These are phyloP conservation scores for Nidula niveotomentosa DNA, from an alignment of 1,284 basidiomycete species.

Conservation along the genomic window DNA sequence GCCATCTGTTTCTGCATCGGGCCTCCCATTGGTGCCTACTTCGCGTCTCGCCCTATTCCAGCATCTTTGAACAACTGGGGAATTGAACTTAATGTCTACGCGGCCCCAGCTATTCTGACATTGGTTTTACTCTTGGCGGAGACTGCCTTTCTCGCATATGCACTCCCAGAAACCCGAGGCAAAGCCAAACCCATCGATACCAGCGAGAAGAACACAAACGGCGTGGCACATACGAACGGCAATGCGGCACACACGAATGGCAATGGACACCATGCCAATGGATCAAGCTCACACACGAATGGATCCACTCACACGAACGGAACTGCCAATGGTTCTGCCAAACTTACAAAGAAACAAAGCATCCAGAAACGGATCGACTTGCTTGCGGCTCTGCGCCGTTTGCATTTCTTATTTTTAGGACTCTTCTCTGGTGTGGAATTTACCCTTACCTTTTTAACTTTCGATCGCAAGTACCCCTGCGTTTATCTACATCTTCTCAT, in stretches of 20 bases:
- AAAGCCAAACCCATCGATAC: constrained; percentile 24
- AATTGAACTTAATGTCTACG: constrained; percentile 80
- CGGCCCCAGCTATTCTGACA: constrained; percentile 78
- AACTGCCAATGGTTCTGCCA: constrained; percentile 8
- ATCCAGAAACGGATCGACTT: constrained; percentile 49
- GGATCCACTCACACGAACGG: too few relatives aligned
- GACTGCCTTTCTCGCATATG: constrained; percentile 69
- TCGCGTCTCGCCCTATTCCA: constrained; percentile 70
- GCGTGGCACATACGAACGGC: constrained; percentile 8
- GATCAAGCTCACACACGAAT: too few relatives aligned
- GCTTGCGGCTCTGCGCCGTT: constrained; percentile 54
- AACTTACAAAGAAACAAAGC: constrained; percentile 26
- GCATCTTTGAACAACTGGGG: constrained; percentile 57
- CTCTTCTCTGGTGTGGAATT: constrained; percentile 93
- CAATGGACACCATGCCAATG: constrained; percentile 6
- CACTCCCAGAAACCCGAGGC: constrained; percentile 78
- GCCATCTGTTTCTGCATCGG: constrained; percentile 90
- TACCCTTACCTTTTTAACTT: constrained; percentile 89
- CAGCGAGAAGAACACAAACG: constrained; percentile 18
- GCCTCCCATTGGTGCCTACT: constrained; percentile 82
- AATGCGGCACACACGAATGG: constrained; percentile 9
- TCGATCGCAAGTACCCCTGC: constrained; percentile 62
- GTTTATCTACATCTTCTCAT: neutral
- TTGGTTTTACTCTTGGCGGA: constrained; percentile 69
- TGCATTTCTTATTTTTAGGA: constrained; percentile 84